phyloP scores from a whole-genome alignment of 140 eudicot genomes.

The Anethum foeniculum region DNA sequence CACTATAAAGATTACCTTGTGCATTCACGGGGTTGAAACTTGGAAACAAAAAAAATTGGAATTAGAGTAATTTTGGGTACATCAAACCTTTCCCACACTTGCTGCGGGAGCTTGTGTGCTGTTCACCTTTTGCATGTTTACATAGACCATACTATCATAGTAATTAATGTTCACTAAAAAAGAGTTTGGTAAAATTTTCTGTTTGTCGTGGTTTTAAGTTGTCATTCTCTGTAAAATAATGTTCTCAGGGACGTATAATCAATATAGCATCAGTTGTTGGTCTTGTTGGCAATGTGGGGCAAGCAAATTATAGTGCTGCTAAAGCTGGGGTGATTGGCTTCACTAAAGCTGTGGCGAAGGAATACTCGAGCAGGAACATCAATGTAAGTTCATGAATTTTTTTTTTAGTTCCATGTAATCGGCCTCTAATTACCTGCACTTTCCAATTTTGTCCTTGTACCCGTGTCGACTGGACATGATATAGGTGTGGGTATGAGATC shows the following conservation, averaged over 20 bases:
- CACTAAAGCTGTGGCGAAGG: constrained; percentile 60
- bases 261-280: constrained; percentile 67
- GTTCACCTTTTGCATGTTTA: not conserved
- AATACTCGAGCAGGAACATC: constrained; percentile 58
- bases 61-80: not conserved
- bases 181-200: not conserved
- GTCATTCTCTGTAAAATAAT: not conserved
- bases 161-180: not conserved
- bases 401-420: not conserved
- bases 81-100: not conserved
- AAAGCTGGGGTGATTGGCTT: constrained; percentile 74
- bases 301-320: constrained; percentile 75
- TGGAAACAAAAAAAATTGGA: not conserved
- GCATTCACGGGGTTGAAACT: not conserved
- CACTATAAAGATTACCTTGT: not conserved
- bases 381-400: constrained; percentile 26
- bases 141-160: not conserved
- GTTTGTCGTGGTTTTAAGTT: not conserved
- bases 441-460: no score
- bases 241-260: constrained; percentile 55
- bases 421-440: no score
- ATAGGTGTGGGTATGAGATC: no score
- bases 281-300: constrained; percentile 60
- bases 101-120: not conserved
- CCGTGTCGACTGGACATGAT: no score